These are phyloP conservation scores for Polyporus tsugae DNA, from an alignment of 1,284 basidiomycete species.

Conservation along the genomic window DNA sequence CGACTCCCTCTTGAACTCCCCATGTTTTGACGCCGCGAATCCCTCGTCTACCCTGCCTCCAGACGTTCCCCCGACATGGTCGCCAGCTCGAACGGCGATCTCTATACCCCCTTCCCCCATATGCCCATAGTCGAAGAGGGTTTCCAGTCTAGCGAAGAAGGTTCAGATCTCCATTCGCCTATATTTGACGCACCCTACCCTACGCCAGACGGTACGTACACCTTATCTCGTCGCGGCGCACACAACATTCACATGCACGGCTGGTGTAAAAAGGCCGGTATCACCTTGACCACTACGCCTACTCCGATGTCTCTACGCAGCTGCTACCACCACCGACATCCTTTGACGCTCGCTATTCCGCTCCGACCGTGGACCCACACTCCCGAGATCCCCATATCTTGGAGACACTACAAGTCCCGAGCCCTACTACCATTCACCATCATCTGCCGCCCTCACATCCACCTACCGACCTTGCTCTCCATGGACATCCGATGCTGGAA, in stretches of 20 bases:
- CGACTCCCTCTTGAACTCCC: constrained; percentile 43
- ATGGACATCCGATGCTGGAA: constrained; percentile 40
- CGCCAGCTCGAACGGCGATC: constrained; percentile 57
- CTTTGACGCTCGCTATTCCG: constrained; percentile 41
- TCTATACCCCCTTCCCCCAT: constrained; percentile 62
- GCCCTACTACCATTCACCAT: constrained; percentile 38
- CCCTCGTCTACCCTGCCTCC: constrained; percentile 37
- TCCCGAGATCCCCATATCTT: constrained; percentile 42
- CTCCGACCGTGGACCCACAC: constrained; percentile 37
- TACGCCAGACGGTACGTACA: constrained; percentile 48
- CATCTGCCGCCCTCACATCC: constrained; percentile 34
- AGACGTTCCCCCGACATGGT: constrained; percentile 54
- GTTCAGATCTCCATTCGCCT: constrained; percentile 75
- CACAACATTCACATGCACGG: constrained; percentile 46
- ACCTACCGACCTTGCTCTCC: constrained; percentile 35
- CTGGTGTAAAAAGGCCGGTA: constrained; percentile 71
- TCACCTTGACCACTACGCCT: constrained; percentile 48
- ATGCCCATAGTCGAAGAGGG: constrained; percentile 64
- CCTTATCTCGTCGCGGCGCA: constrained; percentile 33
- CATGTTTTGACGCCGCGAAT: constrained; percentile 43
- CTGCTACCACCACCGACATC: constrained; percentile 33
- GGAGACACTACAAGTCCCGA: constrained; percentile 42
- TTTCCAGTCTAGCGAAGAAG: constrained; percentile 73
- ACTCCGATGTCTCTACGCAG: constrained; percentile 33
- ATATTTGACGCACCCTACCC: constrained; percentile 59